A percentile compares a stretch with the other conserved stretches of the same genome.
Evolutionary conservation across 1,284 basidiomycete genomes (phyloP).

Genomic region (Cutaneotrichosporon cutaneum): DNA sequence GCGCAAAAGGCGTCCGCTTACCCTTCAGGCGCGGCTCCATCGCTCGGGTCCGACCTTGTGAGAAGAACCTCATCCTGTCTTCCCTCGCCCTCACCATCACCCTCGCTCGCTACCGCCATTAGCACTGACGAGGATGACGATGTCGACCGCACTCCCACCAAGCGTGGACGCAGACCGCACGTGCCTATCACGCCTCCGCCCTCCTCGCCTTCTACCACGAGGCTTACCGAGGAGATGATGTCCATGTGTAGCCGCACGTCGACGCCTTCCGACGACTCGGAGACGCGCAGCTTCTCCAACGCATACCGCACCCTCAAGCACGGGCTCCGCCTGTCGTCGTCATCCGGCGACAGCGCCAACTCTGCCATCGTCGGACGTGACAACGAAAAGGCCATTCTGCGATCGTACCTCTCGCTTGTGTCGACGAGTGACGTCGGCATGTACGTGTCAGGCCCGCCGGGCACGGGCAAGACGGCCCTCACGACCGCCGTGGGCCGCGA

Average conservation of each 20-base stretch:
- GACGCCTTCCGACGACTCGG: conserved; percentile 5
- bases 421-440: conserved; percentile 37
- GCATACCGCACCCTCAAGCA: conserved; percentile 50
- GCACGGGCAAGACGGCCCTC: conserved; percentile 54
- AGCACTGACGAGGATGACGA: conserved; percentile 24
- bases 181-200: conserved; percentile 42
- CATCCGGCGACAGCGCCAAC: conserved; percentile 17
- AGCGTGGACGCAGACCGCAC: conserved; percentile 19
- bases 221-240: conserved; percentile 14
- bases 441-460: conserved; percentile 54
- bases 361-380: conserved; percentile 45
- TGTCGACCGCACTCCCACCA: conserved; percentile 36
- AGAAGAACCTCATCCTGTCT: conserved; percentile 27
- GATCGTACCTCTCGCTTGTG: conserved; percentile 37
- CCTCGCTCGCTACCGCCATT: conserved; percentile 35
- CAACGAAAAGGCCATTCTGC: conserved; percentile 42
- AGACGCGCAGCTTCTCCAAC: conserved; percentile 23
- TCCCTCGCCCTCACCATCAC: conserved; percentile 40
- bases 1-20: background rate
- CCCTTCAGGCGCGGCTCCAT: conserved; percentile 1
- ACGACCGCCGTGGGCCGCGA: conserved; percentile 44
- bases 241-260: conserved; percentile 8
- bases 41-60: background rate
- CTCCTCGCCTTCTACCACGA: conserved; percentile 26
- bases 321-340: conserved; percentile 41